Conservation (phyloP, 805 yeast genomes). For the Yamadazyma tumulicola region DNA sequence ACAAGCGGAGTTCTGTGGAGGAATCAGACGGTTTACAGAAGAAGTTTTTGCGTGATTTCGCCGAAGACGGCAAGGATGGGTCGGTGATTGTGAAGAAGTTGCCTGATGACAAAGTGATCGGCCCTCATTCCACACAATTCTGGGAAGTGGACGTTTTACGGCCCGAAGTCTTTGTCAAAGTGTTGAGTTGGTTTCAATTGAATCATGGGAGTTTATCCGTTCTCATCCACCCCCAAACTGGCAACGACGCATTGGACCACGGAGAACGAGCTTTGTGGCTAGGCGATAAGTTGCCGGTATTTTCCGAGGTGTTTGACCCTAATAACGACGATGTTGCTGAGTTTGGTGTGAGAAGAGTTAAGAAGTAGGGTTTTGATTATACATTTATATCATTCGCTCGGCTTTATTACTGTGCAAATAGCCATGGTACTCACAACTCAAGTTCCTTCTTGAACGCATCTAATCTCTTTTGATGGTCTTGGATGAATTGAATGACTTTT, state of each 20-base stretch:
- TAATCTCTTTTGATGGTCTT: slow-evolving; percentile 52
- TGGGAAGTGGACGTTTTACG: slow-evolving; percentile 33
- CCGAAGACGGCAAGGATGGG: slow-evolving; percentile 21
- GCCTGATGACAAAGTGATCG: slow-evolving; percentile 23
- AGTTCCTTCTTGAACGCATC: slow-evolving; percentile 43
- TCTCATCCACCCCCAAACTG: slow-evolving; percentile 33
- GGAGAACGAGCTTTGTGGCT: slow-evolving; percentile 28
- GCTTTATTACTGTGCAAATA: neutral
- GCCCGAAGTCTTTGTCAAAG: slow-evolving; percentile 25
- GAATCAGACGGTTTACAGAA: slow-evolving; percentile 21
- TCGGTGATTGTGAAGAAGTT: slow-evolving; percentile 26
- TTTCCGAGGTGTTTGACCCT: slow-evolving; percentile 7
- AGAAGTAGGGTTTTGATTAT: too few relatives aligned
- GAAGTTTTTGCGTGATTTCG: slow-evolving; percentile 21
- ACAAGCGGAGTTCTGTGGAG: slow-evolving; percentile 11
- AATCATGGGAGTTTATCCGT: slow-evolving; percentile 29
- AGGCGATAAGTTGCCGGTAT: slow-evolving; percentile 21
- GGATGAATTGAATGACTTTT: slow-evolving; percentile 56
- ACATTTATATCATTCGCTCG: neutral
- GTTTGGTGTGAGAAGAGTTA: slow-evolving; percentile 24
- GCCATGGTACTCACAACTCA: slow-evolving; percentile 11
- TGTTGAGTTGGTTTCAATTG: slow-evolving; percentile 29
- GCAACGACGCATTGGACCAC: slow-evolving; percentile 25
- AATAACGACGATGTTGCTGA: slow-evolving; percentile 18
- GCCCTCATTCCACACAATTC: slow-evolving; percentile 30